These are phyloP conservation scores for Drechslerella stenobrocha DNA, from an alignment of 2,329 filamentous ascomycete species.

Conservation along the genomic window DNA sequence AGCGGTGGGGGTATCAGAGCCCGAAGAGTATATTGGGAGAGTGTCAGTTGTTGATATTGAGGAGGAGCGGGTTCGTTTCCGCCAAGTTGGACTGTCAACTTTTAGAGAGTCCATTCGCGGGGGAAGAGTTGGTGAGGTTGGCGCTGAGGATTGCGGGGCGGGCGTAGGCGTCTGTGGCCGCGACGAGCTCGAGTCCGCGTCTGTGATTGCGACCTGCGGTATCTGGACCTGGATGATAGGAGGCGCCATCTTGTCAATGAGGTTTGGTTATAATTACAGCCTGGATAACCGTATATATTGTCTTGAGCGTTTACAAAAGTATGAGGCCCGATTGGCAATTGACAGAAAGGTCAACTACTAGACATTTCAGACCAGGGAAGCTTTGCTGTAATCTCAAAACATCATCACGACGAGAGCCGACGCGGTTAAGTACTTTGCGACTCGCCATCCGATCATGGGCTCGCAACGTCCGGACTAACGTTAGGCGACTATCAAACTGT, in stretches of 20 bases:
- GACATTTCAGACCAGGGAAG: too few species aligned
- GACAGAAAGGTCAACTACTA: too few species aligned
- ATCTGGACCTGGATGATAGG: conserved; percentile 25
- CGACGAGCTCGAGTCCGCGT: conserved; percentile 43
- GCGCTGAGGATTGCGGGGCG: conserved; percentile 20
- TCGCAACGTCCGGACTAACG: too few species aligned
- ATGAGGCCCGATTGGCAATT: too few species aligned
- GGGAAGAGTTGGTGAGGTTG: conserved; percentile 20
- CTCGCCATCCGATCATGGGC: too few species aligned
- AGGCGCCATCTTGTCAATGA: conserved; percentile 18
- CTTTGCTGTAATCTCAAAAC: too few species aligned
- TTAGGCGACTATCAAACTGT: conserved; percentile 47
- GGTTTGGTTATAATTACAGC: too few species aligned
- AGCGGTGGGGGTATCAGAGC: conserved; percentile 13
- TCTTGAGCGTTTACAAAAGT: too few species aligned
- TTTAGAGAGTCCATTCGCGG: conserved; percentile 38
- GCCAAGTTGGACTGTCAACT: conserved; percentile 20
- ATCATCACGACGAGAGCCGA: too few species aligned
- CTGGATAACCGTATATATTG: too few species aligned
- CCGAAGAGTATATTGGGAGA: conserved; percentile 35
- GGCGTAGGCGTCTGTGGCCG: conserved; percentile 33
- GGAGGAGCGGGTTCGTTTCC: conserved; percentile 35
- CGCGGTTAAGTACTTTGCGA: too few species aligned
- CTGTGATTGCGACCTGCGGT: conserved; percentile 32
- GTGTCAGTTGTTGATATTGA: conserved; percentile 42